Base-by-base conservation (phyloP, 2,329 filamentous ascomycete genomes). In the Calonectria pteridis region DNA sequence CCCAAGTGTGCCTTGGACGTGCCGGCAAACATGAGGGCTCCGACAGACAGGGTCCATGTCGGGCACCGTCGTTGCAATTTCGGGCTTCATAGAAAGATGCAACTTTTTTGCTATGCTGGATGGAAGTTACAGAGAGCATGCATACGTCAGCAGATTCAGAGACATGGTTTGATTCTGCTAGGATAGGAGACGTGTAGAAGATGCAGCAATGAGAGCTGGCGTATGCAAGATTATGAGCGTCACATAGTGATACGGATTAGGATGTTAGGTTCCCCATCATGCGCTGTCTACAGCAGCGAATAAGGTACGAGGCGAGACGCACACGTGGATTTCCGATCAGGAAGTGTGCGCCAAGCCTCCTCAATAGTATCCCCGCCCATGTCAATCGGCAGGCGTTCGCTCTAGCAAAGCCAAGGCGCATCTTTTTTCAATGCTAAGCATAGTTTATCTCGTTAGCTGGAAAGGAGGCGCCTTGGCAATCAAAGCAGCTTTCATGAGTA, bases 41-140 rank as follows among this genome's bases (percentile, higher is more conserved):
- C n/a, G 9, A 1, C 6, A 2, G n/a, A 4, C n/a, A 5, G 9
- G 43, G n/a, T 4, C 9, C 20, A 11, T 13, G 2, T 13, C 20
- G 20, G 43, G 43, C 0, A 11, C 10, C n/a, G 1, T 46, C 20
- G 2, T 46, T 23, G 43, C 10, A 23, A 23, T 46, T 23, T 46
- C 18, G 18, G 6, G 6, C 6, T 43, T 43, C 43, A 13, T 18
- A 10, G 3, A 46, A n/a, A 23, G 20, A 2, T n/a, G 13, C 3
- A 3, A 10, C n/a, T 23, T 46, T 46, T n/a, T 23, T 46, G 10
- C 43, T 13, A 23, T 46, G 23, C 13, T 23, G 3, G 20, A 13
- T 23, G 1, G 5, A 23, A 23, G 20, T 18, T 46, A 5, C 4
- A 46, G n/a, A 23, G 43, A 20, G 16, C 9, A n/a, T 9, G 3